Evolutionary conservation across 176 grass and related monocot species (phyloP).

Genomic region (Oryza coarctata): DNA sequence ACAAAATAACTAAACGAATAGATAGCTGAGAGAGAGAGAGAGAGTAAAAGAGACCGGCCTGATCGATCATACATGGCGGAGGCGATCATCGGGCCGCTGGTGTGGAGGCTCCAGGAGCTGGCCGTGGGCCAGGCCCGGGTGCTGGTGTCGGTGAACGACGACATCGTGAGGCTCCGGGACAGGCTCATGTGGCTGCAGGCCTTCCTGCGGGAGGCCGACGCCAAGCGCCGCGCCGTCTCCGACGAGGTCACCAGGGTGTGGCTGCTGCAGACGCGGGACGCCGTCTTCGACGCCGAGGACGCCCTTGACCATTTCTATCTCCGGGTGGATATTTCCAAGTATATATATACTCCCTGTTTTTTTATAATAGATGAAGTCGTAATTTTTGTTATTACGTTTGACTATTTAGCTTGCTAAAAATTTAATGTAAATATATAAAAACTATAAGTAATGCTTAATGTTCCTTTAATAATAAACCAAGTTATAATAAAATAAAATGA

Average conservation of each 20-base stretch:
- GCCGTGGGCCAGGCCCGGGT: not conserved
- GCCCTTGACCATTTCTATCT: slow-evolving; percentile 31
- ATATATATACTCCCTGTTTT: not conserved
- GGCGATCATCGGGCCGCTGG: slow-evolving; percentile 24
- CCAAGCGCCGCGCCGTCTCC: slow-evolving; percentile 21
- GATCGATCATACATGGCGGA: not conserved
- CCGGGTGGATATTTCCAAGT: not conserved
- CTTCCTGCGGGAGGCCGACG: slow-evolving; percentile 37
- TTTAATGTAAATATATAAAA: too few relatives aligned
- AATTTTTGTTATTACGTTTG: too few relatives aligned
- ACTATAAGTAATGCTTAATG: too few relatives aligned
- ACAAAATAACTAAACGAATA: too few relatives aligned
- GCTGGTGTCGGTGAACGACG: slow-evolving; percentile 4
- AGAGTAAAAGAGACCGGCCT: too few relatives aligned
- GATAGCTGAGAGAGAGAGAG: too few relatives aligned
- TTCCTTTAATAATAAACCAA: too few relatives aligned
- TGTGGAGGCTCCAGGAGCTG: slow-evolving; percentile 9
- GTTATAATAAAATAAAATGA: too few relatives aligned
- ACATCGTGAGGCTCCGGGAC: slow-evolving; percentile 23
- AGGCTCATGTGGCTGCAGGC: slow-evolving; percentile 47
- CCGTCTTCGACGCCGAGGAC: slow-evolving; percentile 39
- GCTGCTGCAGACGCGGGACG: slow-evolving; percentile 33
- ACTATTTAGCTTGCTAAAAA: too few relatives aligned
- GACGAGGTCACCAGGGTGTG: slow-evolving; percentile 21
- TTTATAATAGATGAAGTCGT: too few relatives aligned